Evolutionary conservation across 371 early-diverging fungal species (phyloP).

Genomic region (Thermomucor indicae-seudaticae): DNA sequence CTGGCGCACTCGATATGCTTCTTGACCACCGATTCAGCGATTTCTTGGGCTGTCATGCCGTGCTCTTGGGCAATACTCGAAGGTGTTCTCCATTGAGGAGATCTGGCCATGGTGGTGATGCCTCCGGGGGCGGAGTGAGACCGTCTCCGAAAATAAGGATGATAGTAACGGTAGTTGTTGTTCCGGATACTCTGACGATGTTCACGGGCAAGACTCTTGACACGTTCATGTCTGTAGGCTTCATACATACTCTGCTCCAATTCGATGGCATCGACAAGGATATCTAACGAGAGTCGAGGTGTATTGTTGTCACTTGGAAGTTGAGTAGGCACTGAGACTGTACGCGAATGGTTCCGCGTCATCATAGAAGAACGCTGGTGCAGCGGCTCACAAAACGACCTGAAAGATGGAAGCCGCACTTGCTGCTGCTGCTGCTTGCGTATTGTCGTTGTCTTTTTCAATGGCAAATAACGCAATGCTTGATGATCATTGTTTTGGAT

Average conservation of each 20-base stretch:
- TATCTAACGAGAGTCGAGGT: constrained; percentile 28
- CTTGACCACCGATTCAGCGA: constrained; percentile 31
- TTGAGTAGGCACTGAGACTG: constrained; percentile 28
- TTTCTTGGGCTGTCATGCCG: constrained; percentile 13
- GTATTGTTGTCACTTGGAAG: constrained; percentile 29
- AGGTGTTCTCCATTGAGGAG: constrained; percentile 12
- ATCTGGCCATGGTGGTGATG: constrained; percentile 7
- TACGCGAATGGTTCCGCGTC: constrained; percentile 25
- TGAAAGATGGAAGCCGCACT: too few relatives aligned
- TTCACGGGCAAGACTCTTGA: constrained; percentile 22
- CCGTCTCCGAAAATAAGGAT: constrained; percentile 18
- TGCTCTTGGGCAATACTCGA: neutral
- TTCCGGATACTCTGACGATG: too few relatives aligned
- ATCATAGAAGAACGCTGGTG: too few relatives aligned
- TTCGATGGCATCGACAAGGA: constrained; percentile 42
- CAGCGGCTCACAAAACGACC: too few relatives aligned
- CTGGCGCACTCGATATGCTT: constrained; percentile 39
- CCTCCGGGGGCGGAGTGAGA: constrained; percentile 43
- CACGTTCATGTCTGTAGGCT: constrained; percentile 29
- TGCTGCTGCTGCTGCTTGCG: too few relatives aligned
- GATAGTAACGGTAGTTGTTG: constrained; percentile 1
- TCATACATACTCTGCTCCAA: constrained; percentile 43
- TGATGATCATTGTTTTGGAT: too few relatives aligned
- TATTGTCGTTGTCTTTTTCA: too few relatives aligned
- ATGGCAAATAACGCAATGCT: too few relatives aligned